Evolutionary conservation across 2,329 filamentous ascomycete species (phyloP).

Genomic region (Ramularia endophylla): DNA sequence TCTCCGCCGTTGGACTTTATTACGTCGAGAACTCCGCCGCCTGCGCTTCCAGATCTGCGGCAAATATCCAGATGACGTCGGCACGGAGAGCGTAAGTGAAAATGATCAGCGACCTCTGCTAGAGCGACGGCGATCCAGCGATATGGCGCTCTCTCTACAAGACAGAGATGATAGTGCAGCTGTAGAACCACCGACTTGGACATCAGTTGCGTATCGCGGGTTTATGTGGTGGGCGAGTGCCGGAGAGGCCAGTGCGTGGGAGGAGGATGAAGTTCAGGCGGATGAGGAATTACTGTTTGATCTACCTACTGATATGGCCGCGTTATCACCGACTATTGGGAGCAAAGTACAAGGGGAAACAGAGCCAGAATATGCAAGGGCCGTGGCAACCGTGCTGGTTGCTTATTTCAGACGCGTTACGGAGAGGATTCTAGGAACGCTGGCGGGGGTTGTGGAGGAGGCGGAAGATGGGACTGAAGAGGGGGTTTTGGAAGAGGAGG

Average conservation of each 20-base stretch:
- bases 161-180: constrained; percentile 33
- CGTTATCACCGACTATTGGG: constrained; percentile 9
- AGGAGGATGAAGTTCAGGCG: constrained; percentile 50
- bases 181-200: constrained; percentile 57
- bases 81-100: not conserved
- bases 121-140: constrained; percentile 12
- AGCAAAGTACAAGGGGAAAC: constrained; percentile 9
- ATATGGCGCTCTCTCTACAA: too few relatives aligned
- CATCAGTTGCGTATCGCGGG: constrained; percentile 69
- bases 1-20: constrained; percentile 67
- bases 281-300: constrained; percentile 41
- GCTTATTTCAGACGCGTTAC: constrained; percentile 78
- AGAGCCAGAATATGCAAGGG: constrained; percentile 13
- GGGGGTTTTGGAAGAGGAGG: constrained; percentile 34
- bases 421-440: constrained; percentile 54
- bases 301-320: constrained; percentile 30
- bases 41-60: constrained; percentile 31
- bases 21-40: constrained; percentile 41
- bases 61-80: constrained; percentile 22
- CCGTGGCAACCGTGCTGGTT: constrained; percentile 63
- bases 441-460: constrained; percentile 57
- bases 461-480: constrained; percentile 34
- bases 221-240: constrained; percentile 91
- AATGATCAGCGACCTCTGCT: not conserved
- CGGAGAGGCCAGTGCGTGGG: constrained; percentile 59